Base-by-base conservation (phyloP, 2,329 filamentous ascomycete species). In the Cyphellophora attinorum region DNA sequence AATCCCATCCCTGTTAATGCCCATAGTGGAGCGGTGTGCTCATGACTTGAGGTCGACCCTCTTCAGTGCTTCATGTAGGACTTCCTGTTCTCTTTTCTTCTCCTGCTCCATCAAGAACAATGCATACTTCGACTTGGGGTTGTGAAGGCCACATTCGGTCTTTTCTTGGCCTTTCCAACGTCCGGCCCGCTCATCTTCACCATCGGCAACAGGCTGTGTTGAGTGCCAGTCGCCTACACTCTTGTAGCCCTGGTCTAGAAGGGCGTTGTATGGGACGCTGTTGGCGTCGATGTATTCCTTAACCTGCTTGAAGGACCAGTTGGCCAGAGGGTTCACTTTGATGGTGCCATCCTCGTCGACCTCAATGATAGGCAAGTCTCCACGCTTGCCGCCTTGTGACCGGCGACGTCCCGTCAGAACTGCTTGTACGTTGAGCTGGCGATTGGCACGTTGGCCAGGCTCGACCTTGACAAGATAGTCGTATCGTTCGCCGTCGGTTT, bases 111-210 rank as follows among this genome's bases (percentile, higher is more conserved):
- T 70, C 37, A 93, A 64, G 61, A 81, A 95, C 62, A 88, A 78
- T 8, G 86, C 83, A 54, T 96, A 98, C 49, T 86, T 80, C 39
- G 85, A 93, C 60, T 88, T 81, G 63, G 91, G 93, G 71, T 96
- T 96, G 75, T 98, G 91, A 55, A 98, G 96, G 31, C 91, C 91
- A 60, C 91, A 98, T 68, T 98, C 91, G 11, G 86, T 93, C 79
- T 98, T 98, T 53, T 72, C 67, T 60, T 86, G 82, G 42, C 91
- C 91, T 73, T 94, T 95, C 91, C 91, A 98, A 49, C 91, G 80
- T 39, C 91, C 91, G 6, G 91, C 82, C 33, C 91, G 81, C 74
- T 98, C 91, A 53, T 96, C 91, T 64, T 98, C 91, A 46, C 84
- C 84, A 39, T 89, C 85, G 44, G 72, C 77, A 41, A 96, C 86